A percentile compares a stretch with the other conserved stretches of the same genome.
Evolutionary conservation across 495 filamentous ascomycete genomes (phyloP).

Genomic region (Xeromyces bisporus): DNA sequence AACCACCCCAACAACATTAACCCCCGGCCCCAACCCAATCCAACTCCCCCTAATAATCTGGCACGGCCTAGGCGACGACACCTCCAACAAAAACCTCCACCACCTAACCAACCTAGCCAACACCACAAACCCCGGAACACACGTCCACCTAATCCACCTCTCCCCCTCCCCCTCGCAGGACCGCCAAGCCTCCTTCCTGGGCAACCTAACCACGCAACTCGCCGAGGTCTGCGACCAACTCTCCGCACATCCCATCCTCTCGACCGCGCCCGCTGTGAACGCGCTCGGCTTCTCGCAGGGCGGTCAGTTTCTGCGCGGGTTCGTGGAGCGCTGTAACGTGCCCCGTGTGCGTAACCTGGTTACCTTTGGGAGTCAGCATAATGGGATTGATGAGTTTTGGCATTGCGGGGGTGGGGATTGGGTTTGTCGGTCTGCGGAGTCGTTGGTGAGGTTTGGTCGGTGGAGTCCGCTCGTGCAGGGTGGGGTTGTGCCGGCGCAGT

Average conservation of each 20-base stretch:
- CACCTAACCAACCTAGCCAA: slow-evolving; percentile 50
- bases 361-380: slow-evolving; percentile 88
- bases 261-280: slow-evolving; percentile 66
- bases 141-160: slow-evolving; percentile 66
- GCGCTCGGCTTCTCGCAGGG: slow-evolving; percentile 91
- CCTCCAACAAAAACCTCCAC: slow-evolving; percentile 54
- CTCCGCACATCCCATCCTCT: slow-evolving; percentile 57
- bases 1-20: background rate
- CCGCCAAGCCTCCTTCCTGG: slow-evolving; percentile 72
- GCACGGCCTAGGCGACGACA: slow-evolving; percentile 68
- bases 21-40: slow-evolving; percentile 6
- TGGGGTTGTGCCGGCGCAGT: slow-evolving; percentile 81
- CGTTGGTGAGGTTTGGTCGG: slow-evolving; percentile 50
- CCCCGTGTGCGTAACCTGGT: slow-evolving; percentile 69
- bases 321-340: slow-evolving; percentile 75
- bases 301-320: slow-evolving; percentile 88
- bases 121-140: slow-evolving; percentile 60
- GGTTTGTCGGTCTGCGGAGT: slow-evolving; percentile 62
- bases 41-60: slow-evolving; percentile 82
- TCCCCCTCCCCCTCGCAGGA: slow-evolving; percentile 48
- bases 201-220: slow-evolving; percentile 73
- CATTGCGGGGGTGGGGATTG: slow-evolving; percentile 50
- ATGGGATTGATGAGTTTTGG: slow-evolving; percentile 74
- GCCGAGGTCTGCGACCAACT: slow-evolving; percentile 66
- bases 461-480: slow-evolving; percentile 65